These are phyloP conservation scores for Colletotrichum sp. DNA, from an alignment of 2,329 filamentous ascomycete genomes.

Conservation along the genomic window DNA sequence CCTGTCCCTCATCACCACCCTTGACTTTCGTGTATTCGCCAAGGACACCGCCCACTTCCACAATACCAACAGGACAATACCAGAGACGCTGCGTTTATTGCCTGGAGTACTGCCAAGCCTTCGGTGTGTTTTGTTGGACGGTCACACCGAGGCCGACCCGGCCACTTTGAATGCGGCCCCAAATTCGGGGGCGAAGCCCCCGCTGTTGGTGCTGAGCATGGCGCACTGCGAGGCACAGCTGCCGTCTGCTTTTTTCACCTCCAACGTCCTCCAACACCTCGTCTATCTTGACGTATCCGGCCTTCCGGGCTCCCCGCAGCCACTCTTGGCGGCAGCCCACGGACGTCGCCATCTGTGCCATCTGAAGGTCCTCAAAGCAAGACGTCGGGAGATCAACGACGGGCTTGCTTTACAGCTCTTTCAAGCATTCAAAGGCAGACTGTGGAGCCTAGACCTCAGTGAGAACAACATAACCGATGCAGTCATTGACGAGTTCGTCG, in stretches of 20 bases:
- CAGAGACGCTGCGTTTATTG: slow-evolving; percentile 43
- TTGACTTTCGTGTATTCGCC: slow-evolving; percentile 54
- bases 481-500: slow-evolving; percentile 36
- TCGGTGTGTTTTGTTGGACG: slow-evolving; percentile 53
- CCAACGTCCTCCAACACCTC: slow-evolving; percentile 41
- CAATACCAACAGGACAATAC: slow-evolving; percentile 39
- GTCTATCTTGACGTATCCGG: slow-evolving; percentile 60
- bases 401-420: slow-evolving; percentile 36
- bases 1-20: slow-evolving; percentile 46
- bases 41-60: slow-evolving; percentile 45
- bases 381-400: slow-evolving; percentile 52
- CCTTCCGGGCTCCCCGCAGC: slow-evolving; percentile 48
- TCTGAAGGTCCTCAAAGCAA: slow-evolving; percentile 58
- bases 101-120: slow-evolving; percentile 47
- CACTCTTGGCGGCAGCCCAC: slow-evolving; percentile 37
- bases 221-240: slow-evolving; percentile 44
- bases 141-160: slow-evolving; percentile 50
- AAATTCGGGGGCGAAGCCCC: slow-evolving; percentile 9
- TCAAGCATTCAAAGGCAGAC: slow-evolving; percentile 35
- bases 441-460: slow-evolving; percentile 65
- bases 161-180: slow-evolving; percentile 33
- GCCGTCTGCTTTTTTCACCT: slow-evolving; percentile 43
- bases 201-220: slow-evolving; percentile 51
- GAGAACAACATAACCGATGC: slow-evolving; percentile 57
- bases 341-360: slow-evolving; percentile 42